A percentile compares a stretch with the other conserved stretches of the same genome.
These are phyloP conservation scores for Lojkania enalia DNA, from an alignment of 2,329 filamentous ascomycete species.

Conservation along the genomic window DNA sequence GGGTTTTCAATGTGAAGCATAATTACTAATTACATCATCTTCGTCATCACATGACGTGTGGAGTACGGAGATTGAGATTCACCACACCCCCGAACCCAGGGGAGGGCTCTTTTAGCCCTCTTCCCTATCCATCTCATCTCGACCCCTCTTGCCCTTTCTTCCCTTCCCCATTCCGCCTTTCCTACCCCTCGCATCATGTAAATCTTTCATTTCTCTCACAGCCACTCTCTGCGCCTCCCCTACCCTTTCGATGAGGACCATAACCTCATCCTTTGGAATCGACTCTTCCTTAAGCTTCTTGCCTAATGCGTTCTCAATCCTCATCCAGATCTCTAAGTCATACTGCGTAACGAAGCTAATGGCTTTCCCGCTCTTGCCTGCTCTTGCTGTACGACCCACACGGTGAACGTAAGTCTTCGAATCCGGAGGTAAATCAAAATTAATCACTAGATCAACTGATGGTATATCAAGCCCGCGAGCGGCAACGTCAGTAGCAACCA, in stretches of 20 bases:
- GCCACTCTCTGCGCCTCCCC: constrained; percentile 83
- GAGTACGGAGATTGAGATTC: too few relatives aligned
- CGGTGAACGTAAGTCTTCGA: constrained; percentile 91
- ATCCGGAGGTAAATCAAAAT: constrained; percentile 81
- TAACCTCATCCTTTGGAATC: constrained; percentile 78
- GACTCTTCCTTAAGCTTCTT: constrained; percentile 73
- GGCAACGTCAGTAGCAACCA: constrained; percentile 93
- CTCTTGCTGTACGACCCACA: constrained; percentile 84
- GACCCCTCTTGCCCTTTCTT: constrained; percentile 52
- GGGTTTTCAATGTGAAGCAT: too few relatives aligned
- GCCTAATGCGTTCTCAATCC: constrained; percentile 81
- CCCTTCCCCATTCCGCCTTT: constrained; percentile 53
- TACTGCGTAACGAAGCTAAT: constrained; percentile 85
- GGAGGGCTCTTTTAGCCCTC: too few relatives aligned
- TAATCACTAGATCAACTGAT: constrained; percentile 84
- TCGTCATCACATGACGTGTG: too few relatives aligned
- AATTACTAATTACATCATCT: too few relatives aligned
- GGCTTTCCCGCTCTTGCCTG: constrained; percentile 81
- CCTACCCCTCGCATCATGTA: constrained; percentile 68
- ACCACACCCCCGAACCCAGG: too few relatives aligned
- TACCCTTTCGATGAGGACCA: constrained; percentile 76
- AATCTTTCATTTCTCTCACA: constrained; percentile 76
- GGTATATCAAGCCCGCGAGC: constrained; percentile 91
- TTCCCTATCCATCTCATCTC: constrained; percentile 74
- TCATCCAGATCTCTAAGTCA: constrained; percentile 76